These are phyloP conservation scores for Aspergillus haitiensis DNA, from an alignment of 495 filamentous ascomycete species.

Conservation along the genomic window DNA sequence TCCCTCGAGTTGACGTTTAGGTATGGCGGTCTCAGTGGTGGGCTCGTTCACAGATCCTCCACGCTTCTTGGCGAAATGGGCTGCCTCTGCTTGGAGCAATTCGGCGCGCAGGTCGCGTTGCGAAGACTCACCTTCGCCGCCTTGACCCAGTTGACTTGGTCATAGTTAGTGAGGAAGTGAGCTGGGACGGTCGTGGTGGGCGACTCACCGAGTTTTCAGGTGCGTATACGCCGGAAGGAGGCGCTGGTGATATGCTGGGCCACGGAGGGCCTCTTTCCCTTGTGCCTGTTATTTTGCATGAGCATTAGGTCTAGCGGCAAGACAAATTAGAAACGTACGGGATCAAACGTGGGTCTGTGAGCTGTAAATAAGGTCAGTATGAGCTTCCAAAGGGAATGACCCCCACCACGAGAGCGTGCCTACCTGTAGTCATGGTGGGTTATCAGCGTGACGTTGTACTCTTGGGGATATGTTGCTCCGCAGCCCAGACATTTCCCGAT, in stretches of 20 bases:
- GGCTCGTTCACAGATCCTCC: conserved; percentile 53
- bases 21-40: conserved; percentile 35
- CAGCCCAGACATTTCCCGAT: background rate
- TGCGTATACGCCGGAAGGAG: conserved; percentile 89
- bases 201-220: conserved; percentile 76
- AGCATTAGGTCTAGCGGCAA: conserved; percentile 16
- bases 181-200: background rate
- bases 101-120: conserved; percentile 86
- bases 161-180: conserved; percentile 21
- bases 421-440: conserved; percentile 67
- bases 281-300: conserved; percentile 59
- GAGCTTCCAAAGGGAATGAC: conserved; percentile 28
- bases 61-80: conserved; percentile 81
- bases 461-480: background rate
- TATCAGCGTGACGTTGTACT: background rate
- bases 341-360: conserved; percentile 91
- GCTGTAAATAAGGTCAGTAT: conserved; percentile 34
- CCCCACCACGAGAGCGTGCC: background rate
- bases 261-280: conserved; percentile 92
- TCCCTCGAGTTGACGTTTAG: conserved; percentile 69
- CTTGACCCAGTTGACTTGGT: conserved; percentile 78
- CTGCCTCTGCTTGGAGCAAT: conserved; percentile 82
- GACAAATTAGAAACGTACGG: conserved; percentile 53
- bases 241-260: conserved; percentile 94
- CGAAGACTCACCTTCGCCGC: conserved; percentile 72